A percentile compares a stretch with the other conserved stretches of the same genome.
Conservation (phyloP, 2,329 filamentous ascomycete species). For the Chaetomium sp. region DNA sequence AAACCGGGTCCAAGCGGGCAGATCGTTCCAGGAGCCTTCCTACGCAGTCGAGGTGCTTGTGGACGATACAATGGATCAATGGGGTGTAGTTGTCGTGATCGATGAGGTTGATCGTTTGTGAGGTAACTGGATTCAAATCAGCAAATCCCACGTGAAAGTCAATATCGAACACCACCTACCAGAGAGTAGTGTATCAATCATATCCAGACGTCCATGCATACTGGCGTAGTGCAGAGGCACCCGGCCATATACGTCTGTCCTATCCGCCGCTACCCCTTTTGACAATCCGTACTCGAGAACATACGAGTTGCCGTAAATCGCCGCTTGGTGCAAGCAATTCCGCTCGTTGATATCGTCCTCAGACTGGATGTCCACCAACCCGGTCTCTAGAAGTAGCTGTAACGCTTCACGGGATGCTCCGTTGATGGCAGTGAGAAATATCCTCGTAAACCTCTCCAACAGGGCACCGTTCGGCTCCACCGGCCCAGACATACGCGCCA, state of each 20-base stretch:
- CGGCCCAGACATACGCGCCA: slow-evolving; percentile 60
- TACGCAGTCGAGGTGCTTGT: slow-evolving; percentile 74
- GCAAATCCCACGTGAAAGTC: neutral
- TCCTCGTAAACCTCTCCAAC: slow-evolving; percentile 75
- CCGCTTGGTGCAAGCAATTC: slow-evolving; percentile 93
- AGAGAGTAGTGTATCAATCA: slow-evolving; percentile 67
- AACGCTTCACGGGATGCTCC: slow-evolving; percentile 75
- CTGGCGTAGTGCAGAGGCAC: slow-evolving; percentile 94
- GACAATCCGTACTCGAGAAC: slow-evolving; percentile 72
- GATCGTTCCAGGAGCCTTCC: slow-evolving; percentile 67
- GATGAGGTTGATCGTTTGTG: slow-evolving; percentile 73
- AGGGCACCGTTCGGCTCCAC: slow-evolving; percentile 35
- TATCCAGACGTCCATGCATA: slow-evolving; percentile 83
- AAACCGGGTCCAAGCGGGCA: slow-evolving; percentile 78
- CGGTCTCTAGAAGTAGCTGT: slow-evolving; percentile 69
- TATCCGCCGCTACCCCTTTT: slow-evolving; percentile 66
- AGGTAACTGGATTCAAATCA: slow-evolving; percentile 46
- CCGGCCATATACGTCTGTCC: slow-evolving; percentile 87
- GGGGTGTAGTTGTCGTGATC: slow-evolving; percentile 98
- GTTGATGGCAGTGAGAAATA: slow-evolving; percentile 83
- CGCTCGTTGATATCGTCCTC: slow-evolving; percentile 97
- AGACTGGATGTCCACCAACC: slow-evolving; percentile 80
- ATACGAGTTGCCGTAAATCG: slow-evolving; percentile 80
- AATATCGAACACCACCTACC: slow-evolving; percentile 34
- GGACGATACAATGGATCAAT: slow-evolving; percentile 89